A percentile compares a stretch with the other conserved stretches of the same genome.
Conservation (phyloP, 805 yeast species). For the Metschnikowia lochheadii region DNA sequence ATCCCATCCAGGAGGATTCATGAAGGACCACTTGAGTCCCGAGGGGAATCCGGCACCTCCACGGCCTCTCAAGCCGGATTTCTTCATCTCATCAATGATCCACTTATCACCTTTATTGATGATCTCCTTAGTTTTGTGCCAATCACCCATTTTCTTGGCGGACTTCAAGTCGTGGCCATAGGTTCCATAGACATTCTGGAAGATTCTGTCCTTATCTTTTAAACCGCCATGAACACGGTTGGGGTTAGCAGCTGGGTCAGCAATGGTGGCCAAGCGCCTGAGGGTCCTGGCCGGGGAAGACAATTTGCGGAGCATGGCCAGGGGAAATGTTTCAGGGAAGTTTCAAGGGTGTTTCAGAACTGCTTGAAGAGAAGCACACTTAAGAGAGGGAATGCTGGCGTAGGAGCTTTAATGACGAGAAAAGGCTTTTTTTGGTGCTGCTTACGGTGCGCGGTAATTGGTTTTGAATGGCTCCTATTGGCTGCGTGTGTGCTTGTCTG, state of each 20-base stretch:
- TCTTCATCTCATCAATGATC: conserved; percentile 85
- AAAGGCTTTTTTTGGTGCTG: conserved; percentile 9
- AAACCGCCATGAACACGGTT: conserved; percentile 67
- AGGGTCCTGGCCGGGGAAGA: conserved; percentile 23
- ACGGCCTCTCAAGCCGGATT: conserved; percentile 83
- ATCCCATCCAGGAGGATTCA: conserved; percentile 96
- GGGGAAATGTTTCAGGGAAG: not conserved
- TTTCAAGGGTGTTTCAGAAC: not conserved
- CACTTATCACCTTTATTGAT: conserved; percentile 79
- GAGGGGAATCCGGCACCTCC: conserved; percentile 95
- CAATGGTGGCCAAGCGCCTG: conserved; percentile 43
- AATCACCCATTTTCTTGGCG: conserved; percentile 79
- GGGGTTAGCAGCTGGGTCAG: conserved; percentile 46
- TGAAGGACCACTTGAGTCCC: conserved; percentile 87
- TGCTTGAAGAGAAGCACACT: not conserved
- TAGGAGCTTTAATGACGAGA: not conserved
- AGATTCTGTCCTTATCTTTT: conserved; percentile 78
- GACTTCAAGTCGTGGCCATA: conserved; percentile 74
- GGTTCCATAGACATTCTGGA: conserved; percentile 74
- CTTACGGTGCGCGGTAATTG: conserved; percentile 12
- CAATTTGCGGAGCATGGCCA: conserved; percentile 35
- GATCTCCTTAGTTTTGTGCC: conserved; percentile 89
- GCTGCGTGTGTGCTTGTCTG: conserved; percentile 4
- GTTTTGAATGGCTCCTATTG: conserved; percentile 15
- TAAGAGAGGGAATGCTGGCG: not conserved